Base-by-base conservation (phyloP, 129 eudicot genomes). In the Apium graveolens region DNA sequence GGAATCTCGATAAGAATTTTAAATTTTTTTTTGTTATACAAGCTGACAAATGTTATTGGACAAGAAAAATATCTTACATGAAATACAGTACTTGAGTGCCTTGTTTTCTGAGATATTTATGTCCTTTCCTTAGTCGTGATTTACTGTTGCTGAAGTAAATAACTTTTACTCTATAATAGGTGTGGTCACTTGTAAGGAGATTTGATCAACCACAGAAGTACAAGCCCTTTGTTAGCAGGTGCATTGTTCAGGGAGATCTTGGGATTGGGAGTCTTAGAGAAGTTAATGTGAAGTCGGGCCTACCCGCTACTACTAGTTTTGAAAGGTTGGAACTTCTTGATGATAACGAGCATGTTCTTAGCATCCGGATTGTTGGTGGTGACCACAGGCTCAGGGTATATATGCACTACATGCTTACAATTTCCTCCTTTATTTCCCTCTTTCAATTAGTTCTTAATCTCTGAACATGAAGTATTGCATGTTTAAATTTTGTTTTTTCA, bases 371-470 rank as follows among this genome's bases (percentile, higher is more conserved):
- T 76, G 51, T 90, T 74, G 95, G 91, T 75, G 95, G 91, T 18
- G 95, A 90, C 78, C 95, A 90, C 86, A 85, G 96, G 70, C 90
- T 90, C 65, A 88, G 83, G 87, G 96, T 90, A 90, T 90, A 90
- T 46, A 70, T 41, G 38, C 32, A 43, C n/a, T 18, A 24, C 26
- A 21, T 9, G 1, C 71, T 27, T 13, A 31, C 71, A 65, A 13
- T 31, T 65, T 14, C 39, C 38, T 27, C 34, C 0, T 5, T 13
- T 31, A 1, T 63, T 26, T 8, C 11, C 66, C 21, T 26, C 21
- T 13, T 31, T 65, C 18, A 65, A 0, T 31, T 65, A 65, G 12
- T 65, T 65, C 39, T 65, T 65, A 13, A 65, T 65, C 66, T 26
- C 16, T 57, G 26, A 57, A 57, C 32, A 57, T 55, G 65, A 55